These are phyloP conservation scores for Coniferiporia weirii DNA, from an alignment of 1,284 basidiomycete genomes.

Conservation along the genomic window DNA sequence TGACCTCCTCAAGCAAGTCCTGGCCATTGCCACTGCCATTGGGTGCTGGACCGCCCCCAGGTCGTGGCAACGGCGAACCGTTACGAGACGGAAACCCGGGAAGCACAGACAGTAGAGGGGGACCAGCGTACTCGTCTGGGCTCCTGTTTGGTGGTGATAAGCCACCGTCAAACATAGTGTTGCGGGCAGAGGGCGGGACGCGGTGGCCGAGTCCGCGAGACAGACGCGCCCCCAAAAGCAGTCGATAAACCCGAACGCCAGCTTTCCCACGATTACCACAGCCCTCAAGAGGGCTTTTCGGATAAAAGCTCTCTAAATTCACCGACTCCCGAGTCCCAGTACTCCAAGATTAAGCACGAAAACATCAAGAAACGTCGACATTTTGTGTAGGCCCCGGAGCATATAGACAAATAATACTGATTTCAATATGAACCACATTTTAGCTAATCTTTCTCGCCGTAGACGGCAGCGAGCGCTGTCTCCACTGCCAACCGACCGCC, in stretches of 20 bases:
- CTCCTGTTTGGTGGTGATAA: background rate
- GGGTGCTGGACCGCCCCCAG: background rate
- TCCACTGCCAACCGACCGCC: no score
- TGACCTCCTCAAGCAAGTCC: slow-evolving; percentile 15
- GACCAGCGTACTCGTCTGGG: slow-evolving; percentile 2
- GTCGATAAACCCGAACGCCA: no score
- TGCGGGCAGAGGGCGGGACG: background rate
- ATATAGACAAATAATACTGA: no score
- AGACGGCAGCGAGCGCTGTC: no score
- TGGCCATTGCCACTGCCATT: background rate
- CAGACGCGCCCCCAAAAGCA: no score
- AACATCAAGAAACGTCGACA: background rate
- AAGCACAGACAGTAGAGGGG: slow-evolving; percentile 1
- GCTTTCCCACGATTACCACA: background rate
- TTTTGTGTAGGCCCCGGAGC: no score
- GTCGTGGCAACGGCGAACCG: slow-evolving; percentile 5
- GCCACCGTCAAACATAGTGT: slow-evolving; percentile 8
- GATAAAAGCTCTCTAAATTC: no score
- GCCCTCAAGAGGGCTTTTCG: no score
- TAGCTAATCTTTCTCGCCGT: no score
- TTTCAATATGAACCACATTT: no score
- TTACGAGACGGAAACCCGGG: slow-evolving; percentile 9
- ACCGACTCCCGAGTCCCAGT: background rate
- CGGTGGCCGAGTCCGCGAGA: no score
- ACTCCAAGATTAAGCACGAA: no score